Conservation (phyloP, 2,329 filamentous ascomycete genomes). For the Exophiala sp. region DNA sequence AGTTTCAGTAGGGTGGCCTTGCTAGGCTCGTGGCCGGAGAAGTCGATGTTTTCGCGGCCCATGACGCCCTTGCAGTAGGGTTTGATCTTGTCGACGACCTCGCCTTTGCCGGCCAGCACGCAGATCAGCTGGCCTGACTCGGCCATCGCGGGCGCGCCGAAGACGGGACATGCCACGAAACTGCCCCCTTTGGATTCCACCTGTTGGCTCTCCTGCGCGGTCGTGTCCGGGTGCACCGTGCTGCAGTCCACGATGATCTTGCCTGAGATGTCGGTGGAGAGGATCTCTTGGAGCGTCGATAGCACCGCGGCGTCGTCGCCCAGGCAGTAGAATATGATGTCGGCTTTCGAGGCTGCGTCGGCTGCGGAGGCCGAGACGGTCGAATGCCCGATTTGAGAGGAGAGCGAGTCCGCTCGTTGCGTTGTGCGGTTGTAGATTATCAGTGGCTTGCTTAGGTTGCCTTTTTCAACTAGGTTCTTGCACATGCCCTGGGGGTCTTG, state of each 20-base stretch:
- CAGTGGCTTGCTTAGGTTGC: constrained; percentile 62
- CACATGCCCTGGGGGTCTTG: constrained; percentile 67
- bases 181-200: constrained; percentile 57
- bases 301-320: constrained; percentile 70
- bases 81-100: constrained; percentile 56
- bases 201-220: constrained; percentile 57
- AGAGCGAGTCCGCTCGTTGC: constrained; percentile 45
- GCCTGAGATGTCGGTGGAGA: constrained; percentile 53
- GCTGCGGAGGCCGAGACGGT: constrained; percentile 58
- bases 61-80: constrained; percentile 70
- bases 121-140: constrained; percentile 65
- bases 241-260: constrained; percentile 86
- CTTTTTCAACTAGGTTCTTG: constrained; percentile 77
- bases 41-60: constrained; percentile 62
- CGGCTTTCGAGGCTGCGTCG: constrained; percentile 61
- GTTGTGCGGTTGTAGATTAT: constrained; percentile 62
- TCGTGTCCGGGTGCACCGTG: constrained; percentile 78
- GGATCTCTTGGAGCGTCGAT: constrained; percentile 53
- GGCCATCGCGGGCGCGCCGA: constrained; percentile 42
- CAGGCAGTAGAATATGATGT: constrained; percentile 76
- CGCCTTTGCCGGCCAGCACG: constrained; percentile 62
- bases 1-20: constrained; percentile 69
- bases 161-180: constrained; percentile 65
- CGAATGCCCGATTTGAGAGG: constrained; percentile 47
- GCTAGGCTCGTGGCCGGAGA: constrained; percentile 61